Evolutionary conservation across 1,284 basidiomycete genomes (phyloP).

Genomic region (Ustilago nuda): DNA sequence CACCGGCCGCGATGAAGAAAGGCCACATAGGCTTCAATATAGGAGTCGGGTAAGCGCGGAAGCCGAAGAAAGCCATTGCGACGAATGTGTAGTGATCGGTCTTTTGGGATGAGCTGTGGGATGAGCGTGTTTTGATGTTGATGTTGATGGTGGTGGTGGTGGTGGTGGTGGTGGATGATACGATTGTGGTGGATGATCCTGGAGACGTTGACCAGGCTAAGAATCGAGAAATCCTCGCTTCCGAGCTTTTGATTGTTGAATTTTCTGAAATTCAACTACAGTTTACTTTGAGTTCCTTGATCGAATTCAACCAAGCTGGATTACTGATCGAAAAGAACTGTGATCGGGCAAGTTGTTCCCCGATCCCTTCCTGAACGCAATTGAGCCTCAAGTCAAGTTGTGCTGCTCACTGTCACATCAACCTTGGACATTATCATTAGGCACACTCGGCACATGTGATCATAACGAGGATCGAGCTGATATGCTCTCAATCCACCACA

Average conservation of each 20-base stretch:
- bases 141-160: neutral
- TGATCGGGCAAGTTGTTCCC: neutral
- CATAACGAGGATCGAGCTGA: neutral
- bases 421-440: neutral
- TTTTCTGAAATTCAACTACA: slow-evolving; percentile 5
- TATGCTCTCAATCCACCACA: neutral
- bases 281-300: slow-evolving; percentile 17
- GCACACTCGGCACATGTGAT: slow-evolving; percentile 4
- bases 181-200: too few species aligned
- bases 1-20: slow-evolving; percentile 62
- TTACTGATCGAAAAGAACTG: slow-evolving; percentile 11
- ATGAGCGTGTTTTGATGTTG: slow-evolving; percentile 12
- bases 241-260: neutral
- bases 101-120: neutral
- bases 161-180: neutral
- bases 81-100: neutral
- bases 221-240: slow-evolving; percentile 33
- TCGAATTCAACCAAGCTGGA: slow-evolving; percentile 26
- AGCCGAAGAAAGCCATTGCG: slow-evolving; percentile 64
- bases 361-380: neutral
- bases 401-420: neutral
- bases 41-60: slow-evolving; percentile 67
- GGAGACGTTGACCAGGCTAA: slow-evolving; percentile 23
- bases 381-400: slow-evolving; percentile 1
- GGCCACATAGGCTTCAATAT: slow-evolving; percentile 67